Evolutionary conservation across 208 protist genomes (phyloP).

Genomic region (Leptomonas pyrrhocoris): DNA sequence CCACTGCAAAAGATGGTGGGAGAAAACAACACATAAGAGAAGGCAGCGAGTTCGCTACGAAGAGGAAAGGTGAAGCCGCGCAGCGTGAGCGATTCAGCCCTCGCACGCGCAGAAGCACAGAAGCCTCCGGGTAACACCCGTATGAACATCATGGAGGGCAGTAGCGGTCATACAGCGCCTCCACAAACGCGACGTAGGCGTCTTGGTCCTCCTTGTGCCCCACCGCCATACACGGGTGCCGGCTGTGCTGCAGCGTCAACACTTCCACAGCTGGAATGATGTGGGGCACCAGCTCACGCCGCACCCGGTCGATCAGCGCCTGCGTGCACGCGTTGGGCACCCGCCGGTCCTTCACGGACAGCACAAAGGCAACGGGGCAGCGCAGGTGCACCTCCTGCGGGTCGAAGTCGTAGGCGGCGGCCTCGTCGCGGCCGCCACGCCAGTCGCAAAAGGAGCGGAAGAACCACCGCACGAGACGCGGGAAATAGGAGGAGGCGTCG

Average conservation of each 20-base stretch:
- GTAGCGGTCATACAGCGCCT: conserved; percentile 77
- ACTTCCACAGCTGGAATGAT: conserved; percentile 81
- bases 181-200: conserved; percentile 83
- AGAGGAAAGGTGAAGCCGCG: too few species aligned
- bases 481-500: conserved; percentile 54
- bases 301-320: conserved; percentile 67
- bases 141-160: conserved; percentile 31
- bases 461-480: conserved; percentile 69
- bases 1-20: too few species aligned
- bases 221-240: conserved; percentile 79
- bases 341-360: conserved; percentile 65
- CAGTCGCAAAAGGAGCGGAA: conserved; percentile 78
- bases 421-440: conserved; percentile 39
- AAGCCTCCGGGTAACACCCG: background rate
- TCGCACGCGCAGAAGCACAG: too few species aligned
- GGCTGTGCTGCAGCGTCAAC: conserved; percentile 71
- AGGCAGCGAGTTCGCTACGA: too few species aligned
- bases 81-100: too few species aligned
- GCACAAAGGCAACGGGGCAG: conserved; percentile 86
- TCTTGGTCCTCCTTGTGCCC: conserved; percentile 78
- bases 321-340: conserved; percentile 78
- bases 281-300: conserved; percentile 62
- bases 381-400: conserved; percentile 51
- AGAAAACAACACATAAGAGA: too few species aligned
- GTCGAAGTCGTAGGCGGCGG: conserved; percentile 65